Base-by-base conservation (phyloP, 2,329 filamentous ascomycete species). In the Colletotrichum nymphaeae region DNA sequence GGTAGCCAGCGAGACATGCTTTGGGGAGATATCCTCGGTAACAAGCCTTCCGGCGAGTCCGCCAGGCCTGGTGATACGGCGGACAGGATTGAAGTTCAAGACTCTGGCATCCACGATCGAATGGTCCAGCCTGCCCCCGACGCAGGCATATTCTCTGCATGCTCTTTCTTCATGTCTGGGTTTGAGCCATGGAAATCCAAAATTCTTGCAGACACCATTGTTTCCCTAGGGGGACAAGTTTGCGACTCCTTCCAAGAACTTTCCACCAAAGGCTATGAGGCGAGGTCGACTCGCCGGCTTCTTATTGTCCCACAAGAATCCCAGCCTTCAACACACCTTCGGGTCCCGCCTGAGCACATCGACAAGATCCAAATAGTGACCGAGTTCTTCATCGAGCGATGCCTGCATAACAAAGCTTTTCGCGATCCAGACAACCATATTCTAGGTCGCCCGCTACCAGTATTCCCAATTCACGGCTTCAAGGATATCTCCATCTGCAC, bases 381-480 rank as follows among this genome's bases (percentile, higher is more conserved):
- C 12, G 95, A 98, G 79, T 97, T 97, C 88, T 99, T 96, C 89
- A 88, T 99, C 65, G 97, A 99, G 83, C 91, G 91, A 60, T 98
- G 96, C 80, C 85, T 99, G 52, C 92, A 95, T 80, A 90, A 90
- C 75, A 97, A 94, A 81, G 85, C 84, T 30, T 89, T 96, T 77
- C 87, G 94, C 59, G 86, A 93, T 35, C 94, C 95, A 5, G 84
- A 87, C 64, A 86, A 90, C 5, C 91, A 97, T 79, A 88, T 94
- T 53, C 88, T 97, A 28, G 95, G 94, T 72, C 91, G 90, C 7
- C 95, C 97, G 2, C 94, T 98, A 74, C 87, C 91, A 6, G 84
- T 85, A 35, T 93, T 94, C 76, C 93, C 91, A 49, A 90, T 97
- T 37, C 78, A 84, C 79, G 93, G 89, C 1, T 96, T 98, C 78